Evolutionary conservation across 768 basidiomycete genomes (phyloP).

Genomic region (Auricularia heimuer): DNA sequence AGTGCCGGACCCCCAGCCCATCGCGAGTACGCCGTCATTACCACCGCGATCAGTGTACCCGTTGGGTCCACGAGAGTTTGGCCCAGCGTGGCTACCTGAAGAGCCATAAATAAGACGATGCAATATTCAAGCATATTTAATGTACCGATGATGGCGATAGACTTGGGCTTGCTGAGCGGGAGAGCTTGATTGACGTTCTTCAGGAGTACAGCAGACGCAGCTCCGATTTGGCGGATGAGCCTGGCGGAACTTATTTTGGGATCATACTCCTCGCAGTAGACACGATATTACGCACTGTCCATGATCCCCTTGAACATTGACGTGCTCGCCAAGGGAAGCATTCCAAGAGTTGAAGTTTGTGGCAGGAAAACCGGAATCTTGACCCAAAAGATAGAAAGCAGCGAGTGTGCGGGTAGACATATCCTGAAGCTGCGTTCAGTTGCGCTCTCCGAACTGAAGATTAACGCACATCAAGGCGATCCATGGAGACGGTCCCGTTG

Average conservation of each 20-base stretch:
- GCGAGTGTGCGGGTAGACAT: constrained; percentile 65
- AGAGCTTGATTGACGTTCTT: constrained; percentile 43
- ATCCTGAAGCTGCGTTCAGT: constrained; percentile 29
- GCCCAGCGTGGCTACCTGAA: constrained; percentile 38
- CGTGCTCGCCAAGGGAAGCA: constrained; percentile 24
- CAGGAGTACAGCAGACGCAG: constrained; percentile 53
- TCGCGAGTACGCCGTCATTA: constrained; percentile 48
- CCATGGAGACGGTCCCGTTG: constrained; percentile 46
- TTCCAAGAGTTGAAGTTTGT: constrained; percentile 65
- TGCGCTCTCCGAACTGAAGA: constrained; percentile 14
- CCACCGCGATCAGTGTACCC: constrained; percentile 47
- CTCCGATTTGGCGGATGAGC: constrained; percentile 48
- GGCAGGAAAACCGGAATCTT: constrained; percentile 55
- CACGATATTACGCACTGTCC: constrained; percentile 7
- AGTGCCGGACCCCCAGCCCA: constrained; percentile 45
- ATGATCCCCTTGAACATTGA: constrained; percentile 33
- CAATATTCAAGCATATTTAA: no score
- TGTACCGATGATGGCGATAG: constrained; percentile 45
- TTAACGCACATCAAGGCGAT: constrained; percentile 41
- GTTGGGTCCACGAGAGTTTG: constrained; percentile 45
- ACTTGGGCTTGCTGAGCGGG: constrained; percentile 35
- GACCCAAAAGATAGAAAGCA: constrained; percentile 55
- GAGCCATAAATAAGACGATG: not conserved
- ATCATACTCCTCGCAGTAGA: constrained; percentile 5
- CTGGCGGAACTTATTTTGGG: not conserved